These are phyloP conservation scores for Gremmenia infestans DNA, from an alignment of 2,329 filamentous ascomycete species.

Conservation along the genomic window DNA sequence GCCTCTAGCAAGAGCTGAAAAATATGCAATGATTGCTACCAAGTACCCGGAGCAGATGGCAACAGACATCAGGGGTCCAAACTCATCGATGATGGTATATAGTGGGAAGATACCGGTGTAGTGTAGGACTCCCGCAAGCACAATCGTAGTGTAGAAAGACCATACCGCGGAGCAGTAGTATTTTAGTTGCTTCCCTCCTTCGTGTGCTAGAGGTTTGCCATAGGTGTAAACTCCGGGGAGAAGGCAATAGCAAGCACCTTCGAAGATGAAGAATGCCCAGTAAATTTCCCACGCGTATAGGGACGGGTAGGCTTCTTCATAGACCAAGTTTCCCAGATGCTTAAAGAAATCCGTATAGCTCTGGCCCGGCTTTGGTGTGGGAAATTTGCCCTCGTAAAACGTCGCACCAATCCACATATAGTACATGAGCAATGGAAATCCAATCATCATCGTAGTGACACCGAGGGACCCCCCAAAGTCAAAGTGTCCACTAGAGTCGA, in stretches of 20 bases:
- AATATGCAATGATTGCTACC: slow-evolving; percentile 78
- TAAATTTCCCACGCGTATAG: slow-evolving; percentile 86
- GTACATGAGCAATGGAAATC: slow-evolving; percentile 94
- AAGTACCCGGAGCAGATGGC: slow-evolving; percentile 87
- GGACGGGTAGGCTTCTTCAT: slow-evolving; percentile 79
- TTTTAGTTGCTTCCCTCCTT: slow-evolving; percentile 75
- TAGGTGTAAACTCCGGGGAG: slow-evolving; percentile 84
- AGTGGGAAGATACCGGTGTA: slow-evolving; percentile 80
- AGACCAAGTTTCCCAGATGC: slow-evolving; percentile 68
- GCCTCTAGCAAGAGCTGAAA: slow-evolving; percentile 75
- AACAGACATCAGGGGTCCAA: slow-evolving; percentile 87
- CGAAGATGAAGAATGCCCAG: slow-evolving; percentile 86
- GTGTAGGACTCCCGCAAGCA: slow-evolving; percentile 66
- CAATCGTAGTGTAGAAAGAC: slow-evolving; percentile 84
- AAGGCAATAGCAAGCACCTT: slow-evolving; percentile 75
- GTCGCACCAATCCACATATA: slow-evolving; percentile 98
- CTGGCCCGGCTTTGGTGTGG: slow-evolving; percentile 60
- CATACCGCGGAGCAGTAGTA: slow-evolving; percentile 93
- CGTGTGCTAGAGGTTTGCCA: slow-evolving; percentile 81
- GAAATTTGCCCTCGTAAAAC: slow-evolving; percentile 84
- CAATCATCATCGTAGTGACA: slow-evolving; percentile 78
- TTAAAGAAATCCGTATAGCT: slow-evolving; percentile 64
- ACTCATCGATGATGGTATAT: slow-evolving; percentile 91
- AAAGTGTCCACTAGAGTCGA: slow-evolving; percentile 58
- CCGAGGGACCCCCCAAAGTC: slow-evolving; percentile 91